Evolutionary conservation across 495 filamentous ascomycete genomes (phyloP).

Genomic region (Glonium stellatum): DNA sequence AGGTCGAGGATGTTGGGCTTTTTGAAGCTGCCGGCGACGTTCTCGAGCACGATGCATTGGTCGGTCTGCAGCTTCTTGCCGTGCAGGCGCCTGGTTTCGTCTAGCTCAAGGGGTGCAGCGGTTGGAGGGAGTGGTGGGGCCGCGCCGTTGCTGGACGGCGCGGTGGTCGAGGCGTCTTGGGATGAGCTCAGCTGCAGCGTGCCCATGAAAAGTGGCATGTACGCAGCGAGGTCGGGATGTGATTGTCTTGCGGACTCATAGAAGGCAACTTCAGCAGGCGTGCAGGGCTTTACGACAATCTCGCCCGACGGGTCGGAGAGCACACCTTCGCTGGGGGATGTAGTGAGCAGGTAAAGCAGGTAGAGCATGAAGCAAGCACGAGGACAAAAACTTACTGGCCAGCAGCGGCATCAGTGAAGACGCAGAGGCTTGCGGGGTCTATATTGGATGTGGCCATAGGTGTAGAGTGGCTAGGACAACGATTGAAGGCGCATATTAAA

Average conservation of each 20-base stretch:
- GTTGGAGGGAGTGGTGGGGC: neutral
- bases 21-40: slow-evolving; percentile 72
- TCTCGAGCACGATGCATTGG: slow-evolving; percentile 77
- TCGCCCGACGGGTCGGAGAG: slow-evolving; percentile 77
- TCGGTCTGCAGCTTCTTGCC: slow-evolving; percentile 52
- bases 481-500: neutral
- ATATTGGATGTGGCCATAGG: slow-evolving; percentile 20
- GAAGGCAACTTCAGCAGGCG: slow-evolving; percentile 76
- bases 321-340: slow-evolving; percentile 70
- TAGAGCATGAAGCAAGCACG: neutral
- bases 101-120: too few species aligned
- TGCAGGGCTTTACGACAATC: slow-evolving; percentile 93
- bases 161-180: slow-evolving; percentile 8
- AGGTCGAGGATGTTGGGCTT: slow-evolving; percentile 91
- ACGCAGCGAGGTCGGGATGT: slow-evolving; percentile 65
- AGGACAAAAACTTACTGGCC: slow-evolving; percentile 70
- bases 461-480: neutral
- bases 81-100: slow-evolving; percentile 22
- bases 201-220: slow-evolving; percentile 82
- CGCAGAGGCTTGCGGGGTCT: slow-evolving; percentile 45
- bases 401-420: slow-evolving; percentile 76
- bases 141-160: neutral
- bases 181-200: slow-evolving; percentile 51
- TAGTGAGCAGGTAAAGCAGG: too few species aligned
- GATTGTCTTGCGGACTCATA: slow-evolving; percentile 65